phyloP scores from a whole-genome alignment of 148 eudicot species.

The Arbutus unedo region DNA sequence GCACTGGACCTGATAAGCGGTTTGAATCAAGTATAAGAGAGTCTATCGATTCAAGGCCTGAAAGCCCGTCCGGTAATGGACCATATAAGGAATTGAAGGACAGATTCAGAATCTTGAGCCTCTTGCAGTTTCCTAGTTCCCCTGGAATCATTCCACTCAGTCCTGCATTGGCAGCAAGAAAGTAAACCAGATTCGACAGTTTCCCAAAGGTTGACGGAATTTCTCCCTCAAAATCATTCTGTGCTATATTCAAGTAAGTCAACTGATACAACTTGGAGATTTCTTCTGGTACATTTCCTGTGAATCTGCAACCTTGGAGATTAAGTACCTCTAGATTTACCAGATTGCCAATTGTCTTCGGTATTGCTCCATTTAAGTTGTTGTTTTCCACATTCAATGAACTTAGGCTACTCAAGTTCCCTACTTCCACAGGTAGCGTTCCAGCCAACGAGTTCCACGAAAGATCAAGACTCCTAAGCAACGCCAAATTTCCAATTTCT shows the following conservation, averaged over 20 bases:
- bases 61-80: constrained; percentile 62
- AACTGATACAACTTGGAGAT: constrained; percentile 53
- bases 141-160: constrained; percentile 67
- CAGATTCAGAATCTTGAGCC: constrained; percentile 49
- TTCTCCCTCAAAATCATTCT: constrained; percentile 63
- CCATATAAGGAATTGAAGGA: constrained; percentile 72
- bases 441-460: constrained; percentile 61
- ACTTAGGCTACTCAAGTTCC: constrained; percentile 39
- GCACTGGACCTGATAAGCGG: constrained; percentile 58
- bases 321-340: constrained; percentile 43
- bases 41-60: constrained; percentile 56
- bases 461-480: constrained; percentile 58
- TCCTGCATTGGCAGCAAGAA: constrained; percentile 57
- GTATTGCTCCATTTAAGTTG: constrained; percentile 49
- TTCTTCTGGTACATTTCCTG: constrained; percentile 59
- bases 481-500: constrained; percentile 49
- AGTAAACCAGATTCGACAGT: constrained; percentile 46
- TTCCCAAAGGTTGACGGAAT: constrained; percentile 65
- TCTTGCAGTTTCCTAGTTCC: constrained; percentile 74
- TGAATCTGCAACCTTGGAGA: constrained; percentile 54
- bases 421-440: constrained; percentile 48
- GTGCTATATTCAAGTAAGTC: constrained; percentile 56
- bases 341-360: constrained; percentile 53
- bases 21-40: constrained; percentile 57
- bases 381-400: constrained; percentile 37